Conservation (phyloP, 1,284 basidiomycete genomes). For the Cryptococcus hybrid region DNA sequence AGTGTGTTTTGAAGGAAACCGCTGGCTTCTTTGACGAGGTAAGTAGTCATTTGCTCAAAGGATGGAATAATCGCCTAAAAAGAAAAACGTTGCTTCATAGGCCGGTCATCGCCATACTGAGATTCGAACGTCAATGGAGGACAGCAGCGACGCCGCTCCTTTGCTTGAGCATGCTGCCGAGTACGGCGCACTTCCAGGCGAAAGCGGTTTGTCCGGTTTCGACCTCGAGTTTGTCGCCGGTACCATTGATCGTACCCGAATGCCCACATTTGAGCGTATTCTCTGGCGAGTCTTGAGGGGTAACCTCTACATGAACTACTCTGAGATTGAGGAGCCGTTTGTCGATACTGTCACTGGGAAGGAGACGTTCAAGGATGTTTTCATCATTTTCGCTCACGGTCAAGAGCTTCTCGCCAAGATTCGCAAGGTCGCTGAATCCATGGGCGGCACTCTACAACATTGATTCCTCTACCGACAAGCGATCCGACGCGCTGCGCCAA, state of each 20-base stretch:
- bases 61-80: no score
- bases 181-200: constrained; percentile 52
- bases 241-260: constrained; percentile 88
- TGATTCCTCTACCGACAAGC: constrained; percentile 89
- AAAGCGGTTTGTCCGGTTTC: constrained; percentile 58
- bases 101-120: constrained; percentile 76
- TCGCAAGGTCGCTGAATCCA: constrained; percentile 96
- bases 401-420: constrained; percentile 92
- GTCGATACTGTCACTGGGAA: constrained; percentile 76
- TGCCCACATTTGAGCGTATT: constrained; percentile 94
- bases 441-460: constrained; percentile 98
- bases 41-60: constrained; percentile 22
- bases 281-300: constrained; percentile 97
- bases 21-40: constrained; percentile 94
- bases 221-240: constrained; percentile 98
- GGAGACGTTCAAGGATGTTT: constrained; percentile 94
- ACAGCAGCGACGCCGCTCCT: constrained; percentile 72
- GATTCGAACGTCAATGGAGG: constrained; percentile 87
- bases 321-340: constrained; percentile 91
- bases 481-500: constrained; percentile 83
- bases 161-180: constrained; percentile 86
- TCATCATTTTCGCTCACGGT: constrained; percentile 99
- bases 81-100: constrained; percentile 47
- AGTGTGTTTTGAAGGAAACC: constrained; percentile 90
- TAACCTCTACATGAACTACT: constrained; percentile 99